These are phyloP conservation scores for Aspergillus terreus DNA, from an alignment of 2,329 filamentous ascomycete species.

Conservation along the genomic window DNA sequence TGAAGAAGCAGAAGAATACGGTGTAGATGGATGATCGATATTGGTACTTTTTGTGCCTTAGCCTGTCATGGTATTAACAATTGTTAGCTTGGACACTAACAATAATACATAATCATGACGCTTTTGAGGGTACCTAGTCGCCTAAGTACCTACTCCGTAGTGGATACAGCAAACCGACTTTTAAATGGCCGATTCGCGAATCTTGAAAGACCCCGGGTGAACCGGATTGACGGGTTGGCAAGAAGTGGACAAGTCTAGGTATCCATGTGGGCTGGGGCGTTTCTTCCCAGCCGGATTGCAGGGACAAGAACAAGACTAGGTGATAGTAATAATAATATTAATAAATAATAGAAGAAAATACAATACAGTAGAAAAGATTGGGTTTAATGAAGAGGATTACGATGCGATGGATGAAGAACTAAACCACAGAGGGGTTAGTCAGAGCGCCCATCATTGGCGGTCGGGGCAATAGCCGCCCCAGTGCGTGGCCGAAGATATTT, in stretches of 20 bases:
- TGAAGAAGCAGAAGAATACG: background rate
- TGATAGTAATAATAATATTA: conserved; percentile 8
- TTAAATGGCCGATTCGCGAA: conserved; percentile 9
- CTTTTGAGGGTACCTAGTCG: background rate
- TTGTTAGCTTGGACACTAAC: background rate
- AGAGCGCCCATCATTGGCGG: conserved; percentile 12
- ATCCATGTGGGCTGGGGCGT: conserved; percentile 26
- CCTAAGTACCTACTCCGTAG: background rate
- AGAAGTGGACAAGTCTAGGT: conserved; percentile 9
- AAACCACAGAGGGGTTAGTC: conserved; percentile 18
- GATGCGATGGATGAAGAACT: conserved; percentile 9
- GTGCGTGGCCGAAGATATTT: conserved; percentile 15
- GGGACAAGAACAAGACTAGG: background rate
- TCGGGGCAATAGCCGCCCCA: conserved; percentile 7
- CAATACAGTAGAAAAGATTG: no score
- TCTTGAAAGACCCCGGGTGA: conserved; percentile 20
- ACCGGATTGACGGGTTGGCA: conserved; percentile 27
- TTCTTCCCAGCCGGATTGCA: conserved; percentile 10
- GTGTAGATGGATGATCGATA: background rate
- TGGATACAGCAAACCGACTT: background rate
- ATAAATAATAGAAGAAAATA: no score
- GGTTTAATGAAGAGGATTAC: background rate
- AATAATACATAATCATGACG: background rate
- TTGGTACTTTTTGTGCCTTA: background rate
- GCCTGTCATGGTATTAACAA: background rate